Evolutionary conservation across 345 rosid species (phyloP), one percentile per base, ranked within the genome.

Genomic region (Camelina sativa): DNA sequence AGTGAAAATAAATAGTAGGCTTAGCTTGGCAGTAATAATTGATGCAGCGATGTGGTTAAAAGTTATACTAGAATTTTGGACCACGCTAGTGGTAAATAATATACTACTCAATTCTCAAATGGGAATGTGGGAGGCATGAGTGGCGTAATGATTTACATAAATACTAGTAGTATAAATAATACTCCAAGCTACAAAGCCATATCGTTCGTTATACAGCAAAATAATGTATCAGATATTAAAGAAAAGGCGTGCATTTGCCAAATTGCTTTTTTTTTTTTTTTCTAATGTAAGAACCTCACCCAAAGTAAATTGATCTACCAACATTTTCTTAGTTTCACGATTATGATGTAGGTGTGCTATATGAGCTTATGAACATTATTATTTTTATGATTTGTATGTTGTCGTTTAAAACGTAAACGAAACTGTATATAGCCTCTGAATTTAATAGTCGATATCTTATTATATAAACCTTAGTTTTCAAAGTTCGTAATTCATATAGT

Each of bases 121-220:
- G 59, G 58, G 69, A 76, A 74, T 38, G 67, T 55, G 62, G 70
- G 76, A 59, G 75, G 84, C 82, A 82, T 83, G 80, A 72, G 65
- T 75, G 47, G 69, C 57, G 81, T 72, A 38, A 71, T 77, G 65
- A 80, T 73, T 75, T 72, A 74, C 73, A 57, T 65, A 34, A n/a
- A n/a, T n/a, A n/a, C n/a, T n/a, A n/a, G n/a, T n/a, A n/a, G n/a
- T n/a, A n/a, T n/a, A n/a, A 34, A 56, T 38, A 37, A 11, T 66
- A 71, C 40, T 82, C 76, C 46, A 58, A 74, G 17, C n/a, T 28
- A 28, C 66, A 46, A 65, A 74, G 59, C 61, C 44, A 58, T 48
- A 58, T 48, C 16, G 44, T 37, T 37, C 22, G 44, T 16, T 37
- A 35, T 62, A 54, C 40, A 65, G 25, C 57, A 64, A 32, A 34